Percentiles rank a stretch among this genome's conserved stretches.
Evolutionary conservation across 2,329 filamentous ascomycete genomes (phyloP).

Genomic region (Aureobasidium uvarum): DNA sequence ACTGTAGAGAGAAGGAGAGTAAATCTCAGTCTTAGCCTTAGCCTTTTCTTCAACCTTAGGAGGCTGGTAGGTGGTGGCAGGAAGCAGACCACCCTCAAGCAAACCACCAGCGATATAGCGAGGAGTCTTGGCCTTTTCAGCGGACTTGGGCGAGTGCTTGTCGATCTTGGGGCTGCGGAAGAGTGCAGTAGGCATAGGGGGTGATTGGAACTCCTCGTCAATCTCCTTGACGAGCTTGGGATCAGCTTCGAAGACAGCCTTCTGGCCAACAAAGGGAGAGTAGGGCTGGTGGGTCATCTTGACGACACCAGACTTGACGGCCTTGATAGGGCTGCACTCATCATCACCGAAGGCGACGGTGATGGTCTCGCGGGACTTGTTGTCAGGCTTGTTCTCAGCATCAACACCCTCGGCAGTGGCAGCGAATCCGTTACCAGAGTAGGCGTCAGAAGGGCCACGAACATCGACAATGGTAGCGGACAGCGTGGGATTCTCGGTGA

Average conservation of each 20-base stretch:
- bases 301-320: neutral
- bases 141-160: neutral
- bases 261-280: neutral
- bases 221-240: conserved; percentile 2
- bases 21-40: neutral
- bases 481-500: neutral
- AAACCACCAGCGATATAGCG: neutral
- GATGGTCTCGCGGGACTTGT: neutral
- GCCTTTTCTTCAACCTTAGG: neutral
- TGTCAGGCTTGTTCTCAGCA: neutral
- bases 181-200: neutral
- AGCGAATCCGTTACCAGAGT: neutral
- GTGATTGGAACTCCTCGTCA: neutral
- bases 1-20: conserved; percentile 10
- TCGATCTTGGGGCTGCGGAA: neutral
- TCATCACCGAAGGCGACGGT: neutral
- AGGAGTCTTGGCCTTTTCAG: neutral
- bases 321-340: conserved; percentile 1
- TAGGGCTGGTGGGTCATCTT: neutral
- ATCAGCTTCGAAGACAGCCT: neutral
- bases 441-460: neutral
- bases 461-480: conserved; percentile 2
- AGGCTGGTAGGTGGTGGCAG: conserved; percentile 11
- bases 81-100: neutral
- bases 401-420: neutral